These are phyloP conservation scores for Pseudozyma sp. DNA, from an alignment of 1,284 basidiomycete species.

Conservation along the genomic window DNA sequence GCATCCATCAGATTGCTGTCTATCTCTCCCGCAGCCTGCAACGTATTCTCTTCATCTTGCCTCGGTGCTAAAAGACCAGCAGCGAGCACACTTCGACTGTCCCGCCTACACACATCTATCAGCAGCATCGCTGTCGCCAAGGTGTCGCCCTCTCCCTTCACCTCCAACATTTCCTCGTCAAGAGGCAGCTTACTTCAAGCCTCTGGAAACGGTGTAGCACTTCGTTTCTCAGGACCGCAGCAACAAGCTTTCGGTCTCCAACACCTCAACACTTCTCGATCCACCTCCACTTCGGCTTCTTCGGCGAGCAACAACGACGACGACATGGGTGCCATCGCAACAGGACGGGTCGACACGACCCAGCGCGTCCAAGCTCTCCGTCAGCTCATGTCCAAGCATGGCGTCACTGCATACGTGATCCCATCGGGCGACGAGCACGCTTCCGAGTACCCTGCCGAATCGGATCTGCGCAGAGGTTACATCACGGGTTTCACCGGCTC, in stretches of 20 bases:
- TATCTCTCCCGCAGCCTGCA: not conserved
- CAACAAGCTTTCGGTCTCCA: conserved; percentile 31
- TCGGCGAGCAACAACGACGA: conserved; percentile 1
- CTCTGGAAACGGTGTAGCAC: conserved; percentile 11
- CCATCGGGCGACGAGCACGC: conserved; percentile 75
- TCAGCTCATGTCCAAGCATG: conserved; percentile 52
- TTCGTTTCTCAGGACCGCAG: conserved; percentile 31
- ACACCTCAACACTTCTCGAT: conserved; percentile 18
- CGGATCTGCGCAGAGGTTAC: conserved; percentile 83
- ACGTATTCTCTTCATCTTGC: not conserved
- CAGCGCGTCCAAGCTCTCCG: conserved; percentile 56
- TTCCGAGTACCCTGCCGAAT: conserved; percentile 78
- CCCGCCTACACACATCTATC: conserved; percentile 18
- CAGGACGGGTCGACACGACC: conserved; percentile 60
- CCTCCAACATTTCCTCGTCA: conserved; percentile 8
- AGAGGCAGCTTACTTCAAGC: conserved; percentile 22
- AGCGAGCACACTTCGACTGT: not conserved
- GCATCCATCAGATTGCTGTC: conserved; percentile 10
- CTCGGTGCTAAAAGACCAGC: not conserved
- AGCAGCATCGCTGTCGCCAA: conserved; percentile 7
- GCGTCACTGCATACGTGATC: conserved; percentile 65
- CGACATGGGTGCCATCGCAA: conserved; percentile 64
- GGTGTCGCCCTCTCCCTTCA: conserved; percentile 15
- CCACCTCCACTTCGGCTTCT: conserved; percentile 10
- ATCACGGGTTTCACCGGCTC: conserved; percentile 94